Evolutionary conservation across 805 yeast species (phyloP), one percentile per base, ranked within the genome.

Genomic region (Phaffomyces antillensis): DNA sequence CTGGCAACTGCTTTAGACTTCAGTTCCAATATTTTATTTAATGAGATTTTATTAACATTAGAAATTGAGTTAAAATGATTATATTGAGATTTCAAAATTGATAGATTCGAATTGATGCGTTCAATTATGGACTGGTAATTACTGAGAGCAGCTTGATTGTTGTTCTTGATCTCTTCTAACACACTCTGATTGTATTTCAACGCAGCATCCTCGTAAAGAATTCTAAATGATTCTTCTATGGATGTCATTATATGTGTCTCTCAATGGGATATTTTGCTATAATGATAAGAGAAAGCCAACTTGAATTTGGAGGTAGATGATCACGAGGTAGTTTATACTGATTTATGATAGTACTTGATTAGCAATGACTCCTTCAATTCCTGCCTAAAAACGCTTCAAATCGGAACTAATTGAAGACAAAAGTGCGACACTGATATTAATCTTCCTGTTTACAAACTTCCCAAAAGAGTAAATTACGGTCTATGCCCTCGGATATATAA

Each of bases 131-230:
- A 24, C 4, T 36, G 50, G 38, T 58, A 58, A 11, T 41, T 39
- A 3, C 17, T 18, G 31, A 48, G 15, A 6, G 59, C 60, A 6
- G 40, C 40, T 2, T 39, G 26, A 24, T 52, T 54, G 34, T 50
- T 50, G 38, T 58, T 57, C 31, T 52, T 52, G 11, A 58, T 56
- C 45, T 58, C 62, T 31, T 50, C 34, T 34, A 46, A 37, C 4
- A 46, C 43, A 34, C 49, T 42, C 4, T 42, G 42, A 20, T 42
- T 42, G 39, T 37, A 46, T 3, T 18, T 15, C 4, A 18, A 17
- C 2, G 44, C 46, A 15, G 41, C 36, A 3, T 36, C 41, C 13
- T 36, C 18, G 35, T 42, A 46, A 7, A 46, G 31, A 7, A 16
- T n/a, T 17, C 26, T 30, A 0, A 40, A 18, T 5, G 33, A n/a